These are phyloP conservation scores for Mucor indicus DNA, from an alignment of 371 early-diverging fungal genomes.

Conservation along the genomic window DNA sequence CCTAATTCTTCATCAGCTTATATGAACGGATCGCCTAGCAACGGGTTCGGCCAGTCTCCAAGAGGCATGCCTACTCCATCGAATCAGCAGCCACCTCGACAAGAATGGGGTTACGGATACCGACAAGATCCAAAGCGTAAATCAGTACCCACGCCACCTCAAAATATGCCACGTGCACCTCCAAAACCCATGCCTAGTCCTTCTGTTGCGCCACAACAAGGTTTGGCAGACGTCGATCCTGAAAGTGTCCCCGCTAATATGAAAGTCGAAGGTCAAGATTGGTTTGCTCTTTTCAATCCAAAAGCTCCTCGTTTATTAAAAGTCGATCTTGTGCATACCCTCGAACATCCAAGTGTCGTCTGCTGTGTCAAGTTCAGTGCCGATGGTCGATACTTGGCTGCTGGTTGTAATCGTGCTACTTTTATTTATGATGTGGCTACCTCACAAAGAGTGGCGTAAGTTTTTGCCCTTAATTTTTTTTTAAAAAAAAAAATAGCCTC, in stretches of 20 bases:
- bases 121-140: conserved; percentile 7
- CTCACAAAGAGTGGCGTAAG: conserved; percentile 64
- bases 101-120: conserved; percentile 17
- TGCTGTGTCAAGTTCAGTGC: conserved; percentile 95
- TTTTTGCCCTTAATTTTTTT: too few relatives aligned
- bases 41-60: conserved; percentile 23
- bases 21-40: too few relatives aligned
- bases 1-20: conserved; percentile 15
- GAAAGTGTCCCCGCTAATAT: conserved; percentile 77
- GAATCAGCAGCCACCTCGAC: conserved; percentile 3
- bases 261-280: conserved; percentile 86
- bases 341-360: conserved; percentile 90
- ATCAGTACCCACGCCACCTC: conserved; percentile 12
- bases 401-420: conserved; percentile 92
- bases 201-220: too few relatives aligned
- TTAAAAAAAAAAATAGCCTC: too few relatives aligned
- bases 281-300: conserved; percentile 84
- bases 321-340: conserved; percentile 81
- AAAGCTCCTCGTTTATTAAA: conserved; percentile 69
- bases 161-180: too few relatives aligned
- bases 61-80: conserved; percentile 28
- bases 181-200: too few relatives aligned
- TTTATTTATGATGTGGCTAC: conserved; percentile 92
- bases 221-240: conserved; percentile 79
- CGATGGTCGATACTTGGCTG: conserved; percentile 90